A percentile compares a stretch with the other conserved stretches of the same genome.
These are phyloP conservation scores for Pholiota molesta DNA, from an alignment of 768 basidiomycete genomes.

Conservation along the genomic window DNA sequence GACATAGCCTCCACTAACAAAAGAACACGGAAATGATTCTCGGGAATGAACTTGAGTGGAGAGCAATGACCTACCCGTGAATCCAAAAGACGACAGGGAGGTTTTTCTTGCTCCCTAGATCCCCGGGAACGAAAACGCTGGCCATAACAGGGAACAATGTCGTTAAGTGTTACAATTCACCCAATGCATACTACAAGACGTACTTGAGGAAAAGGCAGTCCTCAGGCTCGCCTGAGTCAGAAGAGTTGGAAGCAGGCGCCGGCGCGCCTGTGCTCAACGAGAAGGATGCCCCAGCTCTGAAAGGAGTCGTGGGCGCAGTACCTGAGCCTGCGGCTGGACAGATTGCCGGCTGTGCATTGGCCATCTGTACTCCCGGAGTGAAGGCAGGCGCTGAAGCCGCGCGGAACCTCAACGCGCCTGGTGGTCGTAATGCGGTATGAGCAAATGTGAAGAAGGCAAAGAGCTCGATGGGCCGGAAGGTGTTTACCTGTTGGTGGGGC, in stretches of 20 bases:
- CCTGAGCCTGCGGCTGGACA: slow-evolving; percentile 38
- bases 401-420: slow-evolving; percentile 39
- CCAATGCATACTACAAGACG: neutral
- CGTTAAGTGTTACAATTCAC: neutral
- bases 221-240: slow-evolving; percentile 26
- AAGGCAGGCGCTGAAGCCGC: slow-evolving; percentile 34
- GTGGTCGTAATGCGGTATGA: neutral
- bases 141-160: neutral
- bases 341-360: slow-evolving; percentile 32
- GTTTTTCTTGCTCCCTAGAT: slow-evolving; percentile 23
- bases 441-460: too few species aligned
- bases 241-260: neutral
- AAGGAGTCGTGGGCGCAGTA: slow-evolving; percentile 32
- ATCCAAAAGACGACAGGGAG: slow-evolving; percentile 49
- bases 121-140: slow-evolving; percentile 41
- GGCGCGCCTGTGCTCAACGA: neutral
- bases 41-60: too few species aligned
- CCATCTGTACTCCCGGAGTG: slow-evolving; percentile 33
- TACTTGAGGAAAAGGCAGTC: slow-evolving; percentile 48
- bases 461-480: too few species aligned
- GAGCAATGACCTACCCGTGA: slow-evolving; percentile 34
- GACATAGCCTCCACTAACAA: slow-evolving; percentile 34
- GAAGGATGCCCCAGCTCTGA: slow-evolving; percentile 20
- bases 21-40: neutral
- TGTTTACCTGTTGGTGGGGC: slow-evolving; percentile 47